Evolutionary conservation across 371 early-diverging fungal genomes (phyloP).

Genomic region (Syncephalastrum monosporum): DNA sequence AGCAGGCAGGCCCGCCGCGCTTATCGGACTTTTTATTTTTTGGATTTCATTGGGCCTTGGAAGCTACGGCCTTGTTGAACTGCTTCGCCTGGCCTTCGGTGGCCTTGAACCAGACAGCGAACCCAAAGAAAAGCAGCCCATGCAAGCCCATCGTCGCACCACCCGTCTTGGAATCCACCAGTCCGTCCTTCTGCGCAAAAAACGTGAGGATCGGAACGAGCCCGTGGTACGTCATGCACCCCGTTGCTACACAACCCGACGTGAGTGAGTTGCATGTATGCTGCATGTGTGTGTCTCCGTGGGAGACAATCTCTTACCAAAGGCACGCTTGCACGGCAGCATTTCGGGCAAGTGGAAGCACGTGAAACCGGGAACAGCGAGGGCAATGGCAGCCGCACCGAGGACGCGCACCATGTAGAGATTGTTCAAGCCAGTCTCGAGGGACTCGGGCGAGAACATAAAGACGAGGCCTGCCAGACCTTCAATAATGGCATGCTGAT

Average conservation of each 20-base stretch:
- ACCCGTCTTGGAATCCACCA: slow-evolving; percentile 13
- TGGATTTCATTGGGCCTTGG: too few species aligned
- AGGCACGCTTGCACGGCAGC: slow-evolving; percentile 45
- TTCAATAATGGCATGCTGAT: slow-evolving; percentile 34
- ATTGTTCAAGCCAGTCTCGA: slow-evolving; percentile 13
- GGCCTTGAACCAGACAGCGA: slow-evolving; percentile 44
- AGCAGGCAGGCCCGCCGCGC: slow-evolving; percentile 6
- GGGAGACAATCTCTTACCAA: slow-evolving; percentile 23
- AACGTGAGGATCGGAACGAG: slow-evolving; percentile 25
- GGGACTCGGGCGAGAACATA: slow-evolving; percentile 22
- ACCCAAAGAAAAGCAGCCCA: slow-evolving; percentile 19
- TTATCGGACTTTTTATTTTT: slow-evolving; percentile 3
- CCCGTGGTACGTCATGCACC: slow-evolving; percentile 39
- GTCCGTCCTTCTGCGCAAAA: slow-evolving; percentile 28
- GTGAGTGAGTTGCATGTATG: neutral
- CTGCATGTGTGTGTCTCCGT: neutral
- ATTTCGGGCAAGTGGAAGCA: slow-evolving; percentile 38
- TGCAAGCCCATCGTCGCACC: slow-evolving; percentile 23
- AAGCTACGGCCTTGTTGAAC: slow-evolving; percentile 16
- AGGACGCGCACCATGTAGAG: slow-evolving; percentile 25
- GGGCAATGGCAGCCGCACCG: slow-evolving; percentile 30
- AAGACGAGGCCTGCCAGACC: slow-evolving; percentile 22
- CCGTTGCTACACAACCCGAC: slow-evolving; percentile 16
- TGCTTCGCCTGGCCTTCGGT: slow-evolving; percentile 40
- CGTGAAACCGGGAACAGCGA: slow-evolving; percentile 27